phyloP scores from a whole-genome alignment of 2,329 filamentous ascomycete genomes.

The Pseudogymnoascus sp. region DNA sequence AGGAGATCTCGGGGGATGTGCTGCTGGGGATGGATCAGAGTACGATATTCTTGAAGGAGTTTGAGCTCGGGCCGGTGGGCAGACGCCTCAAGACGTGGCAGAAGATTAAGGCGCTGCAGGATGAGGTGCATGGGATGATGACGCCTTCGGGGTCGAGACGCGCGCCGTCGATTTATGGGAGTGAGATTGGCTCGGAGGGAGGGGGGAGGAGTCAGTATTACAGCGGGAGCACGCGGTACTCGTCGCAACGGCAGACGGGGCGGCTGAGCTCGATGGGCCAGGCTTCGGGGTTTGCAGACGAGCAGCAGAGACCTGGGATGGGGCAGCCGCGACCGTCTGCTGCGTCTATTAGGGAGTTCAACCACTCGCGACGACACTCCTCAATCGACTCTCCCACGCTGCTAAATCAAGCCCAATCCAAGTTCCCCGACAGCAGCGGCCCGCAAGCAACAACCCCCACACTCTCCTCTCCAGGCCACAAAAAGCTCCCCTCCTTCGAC shows the following conservation, averaged over 20 bases:
- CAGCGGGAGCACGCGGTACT: conserved; percentile 11
- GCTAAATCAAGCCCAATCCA: conserved; percentile 31
- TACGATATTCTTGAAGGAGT: conserved; percentile 90
- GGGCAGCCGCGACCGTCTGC: conserved; percentile 61
- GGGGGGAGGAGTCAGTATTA: conserved; percentile 37
- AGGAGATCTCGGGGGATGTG: conserved; percentile 93
- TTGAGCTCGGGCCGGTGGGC: conserved; percentile 86
- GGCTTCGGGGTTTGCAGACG: neutral
- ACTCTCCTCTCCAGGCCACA: conserved; percentile 36
- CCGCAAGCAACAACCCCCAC: neutral
- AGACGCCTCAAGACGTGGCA: conserved; percentile 90
- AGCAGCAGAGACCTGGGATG: conserved; percentile 18
- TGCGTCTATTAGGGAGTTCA: conserved; percentile 70
- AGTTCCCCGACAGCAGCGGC: conserved; percentile 16
- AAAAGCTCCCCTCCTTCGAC: conserved; percentile 62
- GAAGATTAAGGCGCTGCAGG: conserved; percentile 85
- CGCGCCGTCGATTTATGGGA: conserved; percentile 48
- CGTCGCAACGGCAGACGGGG: neutral
- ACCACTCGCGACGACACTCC: conserved; percentile 80
- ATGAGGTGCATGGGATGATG: conserved; percentile 60
- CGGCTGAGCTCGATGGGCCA: neutral
- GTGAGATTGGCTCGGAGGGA: conserved; percentile 52
- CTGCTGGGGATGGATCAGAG: conserved; percentile 91
- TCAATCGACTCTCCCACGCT: conserved; percentile 57
- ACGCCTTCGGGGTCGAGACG: conserved; percentile 33